Evolutionary conservation across 305 asterid species (phyloP).

Genomic region (Andrographis paniculata): DNA sequence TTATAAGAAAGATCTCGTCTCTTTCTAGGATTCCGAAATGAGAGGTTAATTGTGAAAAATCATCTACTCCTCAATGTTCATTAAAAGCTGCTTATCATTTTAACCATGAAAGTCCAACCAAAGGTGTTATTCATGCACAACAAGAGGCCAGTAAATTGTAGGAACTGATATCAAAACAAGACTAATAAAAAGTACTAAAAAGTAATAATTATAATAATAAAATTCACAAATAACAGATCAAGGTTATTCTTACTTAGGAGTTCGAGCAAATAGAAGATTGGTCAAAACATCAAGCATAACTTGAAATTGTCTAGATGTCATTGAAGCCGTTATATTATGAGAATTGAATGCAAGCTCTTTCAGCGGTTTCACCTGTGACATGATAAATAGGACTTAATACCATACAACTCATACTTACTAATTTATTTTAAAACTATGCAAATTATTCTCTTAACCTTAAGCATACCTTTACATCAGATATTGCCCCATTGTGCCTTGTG

Average conservation of each 20-base stretch:
- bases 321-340: constrained; percentile 82
- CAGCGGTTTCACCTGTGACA: constrained; percentile 94
- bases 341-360: constrained; percentile 98
- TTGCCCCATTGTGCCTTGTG: constrained; percentile 97
- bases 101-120: constrained; percentile 13
- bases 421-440: constrained; percentile 5
- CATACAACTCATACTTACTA: constrained; percentile 9
- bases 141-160: constrained; percentile 10
- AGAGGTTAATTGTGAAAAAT: background rate
- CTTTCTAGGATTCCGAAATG: too few species aligned
- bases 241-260: constrained; percentile 73
- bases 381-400: constrained; percentile 12
- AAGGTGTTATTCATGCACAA: constrained; percentile 11
- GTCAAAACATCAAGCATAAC: constrained; percentile 99
- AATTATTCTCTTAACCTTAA: constrained; percentile 13
- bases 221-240: constrained; percentile 9
- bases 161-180: too few species aligned
- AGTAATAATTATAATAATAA: constrained; percentile 4
- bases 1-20: too few species aligned
- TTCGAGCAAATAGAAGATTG: constrained; percentile 98
- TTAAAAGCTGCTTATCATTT: background rate
- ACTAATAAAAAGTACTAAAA: too few species aligned
- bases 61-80: background rate
- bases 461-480: constrained; percentile 81
- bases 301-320: constrained; percentile 99